Base-by-base conservation (phyloP, 2,329 filamentous ascomycete species). In the Talaromyces pinophilus region DNA sequence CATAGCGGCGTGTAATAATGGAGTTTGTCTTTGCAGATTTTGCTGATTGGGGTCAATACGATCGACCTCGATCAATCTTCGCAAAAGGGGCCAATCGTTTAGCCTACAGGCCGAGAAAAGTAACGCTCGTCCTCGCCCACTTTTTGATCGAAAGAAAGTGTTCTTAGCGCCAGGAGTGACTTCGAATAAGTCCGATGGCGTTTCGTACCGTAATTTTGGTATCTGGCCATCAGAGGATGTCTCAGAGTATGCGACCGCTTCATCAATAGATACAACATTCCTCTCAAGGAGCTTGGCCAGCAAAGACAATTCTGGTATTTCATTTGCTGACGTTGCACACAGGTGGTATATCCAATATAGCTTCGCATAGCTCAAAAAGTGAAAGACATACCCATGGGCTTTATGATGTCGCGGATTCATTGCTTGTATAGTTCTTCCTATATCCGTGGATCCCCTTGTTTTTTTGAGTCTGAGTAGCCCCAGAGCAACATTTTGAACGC, bases 391-490 rank as follows among this genome's bases (percentile, higher is more conserved):
- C 6, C 28, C 35, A 3, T 15, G 7, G 5, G 11, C 5, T 35
- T 3, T 13, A 22, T 40, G 11, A 7, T 28, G 33, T 25, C 10
- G 55, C 1, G 30, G 11, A 25, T 59, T 40, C 22, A 59, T 35
- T 25, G 33, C 55, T 59, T 59, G 33, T 17, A 59, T 35, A 33
- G 55, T 38, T 6, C 22, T 42, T 59, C 55, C 55, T 38, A 59
- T 59, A n/a, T 59, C 55, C 22, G 1, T 5, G n/a, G 48, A 8
- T 40, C 33, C 15, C 13, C 25, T 33, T 55, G 33, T 59, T 22
- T 15, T 59, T n/a, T 40, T 42, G 55, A 59, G 50, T 4, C 11
- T 59, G 11, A 59, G 35, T n/a, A 59, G 55, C n/a, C 15, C 22
- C 30, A 59, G n/a, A 28, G 55, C 55, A 40, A 15, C n/a, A 5